Conservation (phyloP, 1,284 basidiomycete species). For the Puccinia horiana region DNA sequence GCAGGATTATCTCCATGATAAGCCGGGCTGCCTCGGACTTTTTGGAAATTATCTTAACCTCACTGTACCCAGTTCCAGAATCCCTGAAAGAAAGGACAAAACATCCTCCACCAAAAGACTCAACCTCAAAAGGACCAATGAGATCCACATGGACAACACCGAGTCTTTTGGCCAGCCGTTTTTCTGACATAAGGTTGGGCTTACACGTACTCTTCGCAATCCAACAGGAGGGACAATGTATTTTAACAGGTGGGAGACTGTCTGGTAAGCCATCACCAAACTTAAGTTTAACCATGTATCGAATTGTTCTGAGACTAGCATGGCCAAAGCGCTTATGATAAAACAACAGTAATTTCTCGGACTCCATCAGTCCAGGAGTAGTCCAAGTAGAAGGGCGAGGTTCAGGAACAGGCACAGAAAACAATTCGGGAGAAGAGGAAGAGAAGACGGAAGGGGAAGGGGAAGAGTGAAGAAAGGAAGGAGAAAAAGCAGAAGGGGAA, state of each 20-base stretch:
- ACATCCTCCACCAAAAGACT: neutral
- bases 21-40: neutral
- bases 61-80: neutral
- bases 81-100: neutral
- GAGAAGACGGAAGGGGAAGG: neutral
- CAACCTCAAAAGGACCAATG: conserved; percentile 4
- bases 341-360: neutral
- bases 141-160: neutral
- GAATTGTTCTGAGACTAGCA: neutral
- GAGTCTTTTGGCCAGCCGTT: neutral
- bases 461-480: neutral
- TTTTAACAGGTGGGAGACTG: neutral
- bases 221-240: neutral
- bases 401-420: neutral
- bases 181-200: neutral
- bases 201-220: neutral
- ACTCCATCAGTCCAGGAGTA: neutral
- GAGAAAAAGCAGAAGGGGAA: neutral
- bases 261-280: neutral
- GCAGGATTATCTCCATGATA: neutral
- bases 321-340: neutral
- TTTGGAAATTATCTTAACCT: neutral
- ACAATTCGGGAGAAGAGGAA: neutral
- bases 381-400: too few relatives aligned
- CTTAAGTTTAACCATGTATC: neutral